A percentile compares a stretch with the other conserved stretches of the same genome.
Conservation (phyloP, 768 basidiomycete species). For the Mycena maculata region DNA sequence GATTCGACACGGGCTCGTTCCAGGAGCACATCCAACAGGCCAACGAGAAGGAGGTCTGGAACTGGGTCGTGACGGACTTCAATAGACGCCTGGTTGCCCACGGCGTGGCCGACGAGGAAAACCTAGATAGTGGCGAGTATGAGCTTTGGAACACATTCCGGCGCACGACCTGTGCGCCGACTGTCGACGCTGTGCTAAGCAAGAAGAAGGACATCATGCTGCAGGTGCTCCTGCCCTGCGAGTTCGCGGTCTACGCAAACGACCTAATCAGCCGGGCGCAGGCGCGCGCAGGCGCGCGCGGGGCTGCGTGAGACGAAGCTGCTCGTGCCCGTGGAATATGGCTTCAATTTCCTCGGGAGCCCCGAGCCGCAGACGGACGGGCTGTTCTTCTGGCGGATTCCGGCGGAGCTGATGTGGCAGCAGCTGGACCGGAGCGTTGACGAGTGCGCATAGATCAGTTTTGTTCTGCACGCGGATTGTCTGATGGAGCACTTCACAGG, state of each 20-base stretch:
- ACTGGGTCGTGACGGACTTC: neutral
- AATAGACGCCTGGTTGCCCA: neutral
- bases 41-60: neutral
- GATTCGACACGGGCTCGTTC: neutral
- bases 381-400: conserved; percentile 21
- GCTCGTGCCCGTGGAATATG: neutral
- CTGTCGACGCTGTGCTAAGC: neutral
- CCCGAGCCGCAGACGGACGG: neutral
- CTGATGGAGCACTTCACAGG: neutral
- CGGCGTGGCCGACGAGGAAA: neutral
- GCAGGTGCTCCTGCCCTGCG: conserved; percentile 22
- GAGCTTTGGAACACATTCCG: neutral
- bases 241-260: conserved; percentile 18
- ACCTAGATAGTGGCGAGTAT: too few relatives aligned
- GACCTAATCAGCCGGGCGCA: conserved; percentile 10
- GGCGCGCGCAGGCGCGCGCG: conserved; percentile 6
- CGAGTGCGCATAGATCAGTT: conserved; percentile 2
- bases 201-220: conserved; percentile 4
- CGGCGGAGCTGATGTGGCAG: conserved; percentile 25
- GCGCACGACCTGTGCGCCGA: conserved; percentile 1
- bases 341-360: neutral
- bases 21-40: neutral
- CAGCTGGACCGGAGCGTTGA: conserved; percentile 15
- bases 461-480: neutral
- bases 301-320: conserved; percentile 7